Evolutionary conservation across 257 asterid genomes (phyloP), one percentile per base, ranked within the genome.

Genomic region (Sherardia arvensis): DNA sequence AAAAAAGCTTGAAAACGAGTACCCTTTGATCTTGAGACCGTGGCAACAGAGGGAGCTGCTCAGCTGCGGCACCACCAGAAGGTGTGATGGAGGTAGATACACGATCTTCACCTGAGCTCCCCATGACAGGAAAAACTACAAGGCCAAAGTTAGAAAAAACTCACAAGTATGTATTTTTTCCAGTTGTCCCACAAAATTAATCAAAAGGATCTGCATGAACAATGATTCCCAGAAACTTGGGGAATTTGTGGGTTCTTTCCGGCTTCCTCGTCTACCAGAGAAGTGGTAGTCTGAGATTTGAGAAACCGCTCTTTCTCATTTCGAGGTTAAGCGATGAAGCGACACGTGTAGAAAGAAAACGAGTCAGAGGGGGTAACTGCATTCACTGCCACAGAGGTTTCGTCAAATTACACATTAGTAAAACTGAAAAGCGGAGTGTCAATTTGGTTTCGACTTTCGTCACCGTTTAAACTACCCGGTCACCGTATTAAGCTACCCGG

Each of bases 21-120:
- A 85, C 96, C 88, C 86, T 89, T 69, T 86, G 87, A 65, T 89
- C 96, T 81, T 89, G 91, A 11, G 96, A 84, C n/a, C 78, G 76
- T 56, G 83, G 87, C 62, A 63, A 67, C 64, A 79, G 54, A 25
- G 84, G 77, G 30, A 82, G 95, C 66, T 79, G 83, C 85, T 81
- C 86, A 66, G 83, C 82, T 14, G 73, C 63, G 22, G 81, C 85
- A 43, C 76, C 77, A 47, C 56, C 26, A 49, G 90, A 79, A 53
- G 90, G 95, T 59, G 95, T 84, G 73, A 83, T 29, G 61, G 96
- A 73, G 75, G 83, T 84, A 54, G 83, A 66, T 71, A 81, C 91
- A 18, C 96, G 91, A 36, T 95, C 81, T 62, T 89, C 96, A 34
- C 91, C 95, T 62, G 96, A 82, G 80, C 96, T 86, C 69, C 88